Evolutionary conservation across 768 basidiomycete species (phyloP), one percentile per base, ranked within the genome.

Genomic region (Neoboletus magnificus): DNA sequence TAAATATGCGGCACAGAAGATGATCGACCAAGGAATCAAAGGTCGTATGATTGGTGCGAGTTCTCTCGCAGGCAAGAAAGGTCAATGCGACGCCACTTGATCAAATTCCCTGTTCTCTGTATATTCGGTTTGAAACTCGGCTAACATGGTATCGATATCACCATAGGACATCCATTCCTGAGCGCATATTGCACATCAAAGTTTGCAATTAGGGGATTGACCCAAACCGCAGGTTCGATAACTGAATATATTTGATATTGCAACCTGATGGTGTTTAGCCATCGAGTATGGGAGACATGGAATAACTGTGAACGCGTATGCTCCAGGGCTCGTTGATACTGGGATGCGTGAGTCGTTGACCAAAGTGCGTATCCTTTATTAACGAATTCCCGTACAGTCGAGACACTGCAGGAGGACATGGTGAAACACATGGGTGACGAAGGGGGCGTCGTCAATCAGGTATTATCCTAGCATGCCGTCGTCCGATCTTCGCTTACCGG

Each of bases 171-270:
- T 7, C n/a, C 56, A 1, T 57, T 63, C 10, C 10, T 70, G 36
- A 50, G 67, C 29, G 58, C 69, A 6, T 80, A 79, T 54, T 62
- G 60, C 40, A 62, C 70, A 0, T 73, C 72, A 5, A 79, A 80
- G 60, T 78, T 77, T 58, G 77, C 76, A 3, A 48, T 80, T 0
- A 66, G 76, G 27, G 76, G 74, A 16, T 58, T 79, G 27, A 78
- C 79, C 1, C 77, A 78, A 49, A 54, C 61, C 3, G 60, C 67
- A 52, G 67, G 67, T 68, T 32, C 13, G 56, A 29, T 36, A 0
- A 9, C 5, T 16, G 33, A 20, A 22, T 0, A 27, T 23, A 6
- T 12, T 43, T 3, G 9, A 37, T 22, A 15, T 37, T 20, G 3
- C n/a, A 23, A 43, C 49, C 20, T 57, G 27, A 65, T n/a, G 18